phyloP scores from a whole-genome alignment of 2,329 filamentous ascomycete genomes.

The Diaporthe australafricana region DNA sequence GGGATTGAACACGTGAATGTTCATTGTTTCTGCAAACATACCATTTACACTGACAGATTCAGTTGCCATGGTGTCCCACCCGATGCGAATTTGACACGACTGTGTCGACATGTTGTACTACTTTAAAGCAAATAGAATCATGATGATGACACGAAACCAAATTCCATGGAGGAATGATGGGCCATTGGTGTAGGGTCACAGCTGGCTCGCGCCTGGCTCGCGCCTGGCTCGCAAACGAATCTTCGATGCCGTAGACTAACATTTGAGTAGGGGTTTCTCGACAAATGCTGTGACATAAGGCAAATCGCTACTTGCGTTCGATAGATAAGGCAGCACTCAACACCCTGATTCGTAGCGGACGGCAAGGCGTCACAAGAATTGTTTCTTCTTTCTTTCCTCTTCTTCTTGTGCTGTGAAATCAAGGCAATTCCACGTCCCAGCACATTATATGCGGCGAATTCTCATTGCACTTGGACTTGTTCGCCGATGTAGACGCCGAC shows the following conservation, averaged over 20 bases:
- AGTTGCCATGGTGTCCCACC: too few species aligned
- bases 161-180: neutral
- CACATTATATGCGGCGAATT: neutral
- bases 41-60: too few species aligned
- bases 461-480: neutral
- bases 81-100: too few species aligned
- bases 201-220: neutral
- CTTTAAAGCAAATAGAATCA: neutral
- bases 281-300: neutral
- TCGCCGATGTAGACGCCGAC: neutral
- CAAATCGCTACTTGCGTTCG: neutral
- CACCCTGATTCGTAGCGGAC: too few species aligned
- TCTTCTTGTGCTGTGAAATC: neutral
- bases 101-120: neutral
- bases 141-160: neutral
- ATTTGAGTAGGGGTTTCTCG: neutral
- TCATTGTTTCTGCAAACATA: too few species aligned
- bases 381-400: too few species aligned
- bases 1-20: too few species aligned
- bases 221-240: neutral
- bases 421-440: neutral
- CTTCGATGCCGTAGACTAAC: neutral
- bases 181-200: neutral
- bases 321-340: too few species aligned
- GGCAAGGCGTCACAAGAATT: too few species aligned